Evolutionary conservation across 1,284 basidiomycete species (phyloP), one percentile per base, ranked within the genome.

Genomic region (Pseudozyma tsukubaensis): DNA sequence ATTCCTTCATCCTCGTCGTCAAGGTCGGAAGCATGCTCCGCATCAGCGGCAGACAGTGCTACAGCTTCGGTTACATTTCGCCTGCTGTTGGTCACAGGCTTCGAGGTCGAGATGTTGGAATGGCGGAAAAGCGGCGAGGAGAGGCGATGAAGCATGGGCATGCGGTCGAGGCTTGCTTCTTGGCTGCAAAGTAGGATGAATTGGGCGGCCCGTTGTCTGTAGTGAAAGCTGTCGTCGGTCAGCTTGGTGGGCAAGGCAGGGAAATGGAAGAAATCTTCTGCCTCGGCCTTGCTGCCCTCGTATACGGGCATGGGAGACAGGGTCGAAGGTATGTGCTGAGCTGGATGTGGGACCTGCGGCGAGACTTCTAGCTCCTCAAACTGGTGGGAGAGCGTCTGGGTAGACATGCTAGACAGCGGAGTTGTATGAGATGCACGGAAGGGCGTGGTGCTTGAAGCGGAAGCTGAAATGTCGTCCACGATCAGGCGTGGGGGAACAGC

Each of bases 141-240:
- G 21, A 64, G 58, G 14, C 57, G 65, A 12, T 50, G 57, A 39
- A 58, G 55, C 35, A 40, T 50, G 21, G 60, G 42, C 37, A 68
- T 29, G 6, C 49, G 48, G 18, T 61, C 53, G 13, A 49, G 44
- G 32, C 35, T 57, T 2, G 59, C 72, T 57, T 67, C 50, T 21
- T 68, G 67, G 45, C 63, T 63, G 54, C 51, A 67, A 2, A 70
- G 49, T 10, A 75, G 55, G 48, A 75, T 63, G 57, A 75, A 63
- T 10, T 71, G 68, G 4, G 72, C 72, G 1, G 63, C 63, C 11
- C 63, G 72, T 44, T 75, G 67, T 13, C 72, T 63, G 45, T 61
- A 58, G 58, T 60, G 53, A 48, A 58, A 75, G 60, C 67, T 45
- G 14, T 71, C 59, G 59, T 71, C 68, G n/a, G 55, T 56, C 53